Percentiles rank a stretch among this genome's conserved stretches.
Evolutionary conservation across 352 stramenopile genomes (phyloP).

Genomic region (Phytopythium aichiense): DNA sequence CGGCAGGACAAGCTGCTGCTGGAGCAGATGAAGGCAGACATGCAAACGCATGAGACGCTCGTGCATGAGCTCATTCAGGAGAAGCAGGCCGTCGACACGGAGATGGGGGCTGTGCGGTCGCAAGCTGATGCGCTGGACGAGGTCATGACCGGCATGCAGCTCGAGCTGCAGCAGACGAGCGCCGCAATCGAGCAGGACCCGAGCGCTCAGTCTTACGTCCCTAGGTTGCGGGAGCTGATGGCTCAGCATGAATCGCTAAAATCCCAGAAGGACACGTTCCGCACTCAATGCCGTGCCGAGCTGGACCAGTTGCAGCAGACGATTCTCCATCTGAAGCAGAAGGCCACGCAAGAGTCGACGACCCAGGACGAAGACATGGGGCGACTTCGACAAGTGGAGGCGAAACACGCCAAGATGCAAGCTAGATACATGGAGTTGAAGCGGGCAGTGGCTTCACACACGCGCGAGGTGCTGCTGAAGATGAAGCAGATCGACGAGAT

Average conservation of each 20-base stretch:
- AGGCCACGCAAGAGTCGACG: conserved; percentile 23
- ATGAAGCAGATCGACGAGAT: conserved; percentile 83
- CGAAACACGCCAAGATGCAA: conserved; percentile 62
- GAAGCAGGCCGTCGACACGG: conserved; percentile 33
- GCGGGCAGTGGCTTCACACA: conserved; percentile 49
- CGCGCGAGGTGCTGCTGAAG: conserved; percentile 44
- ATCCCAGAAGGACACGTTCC: conserved; percentile 41
- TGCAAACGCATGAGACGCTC: conserved; percentile 29
- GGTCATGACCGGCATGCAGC: conserved; percentile 29
- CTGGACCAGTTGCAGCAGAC: conserved; percentile 29
- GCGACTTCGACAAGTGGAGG: conserved; percentile 51
- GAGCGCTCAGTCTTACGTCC: conserved; percentile 19
- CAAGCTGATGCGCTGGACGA: conserved; percentile 24
- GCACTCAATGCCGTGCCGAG: conserved; percentile 37
- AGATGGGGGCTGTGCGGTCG: conserved; percentile 20
- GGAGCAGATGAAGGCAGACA: conserved; percentile 15
- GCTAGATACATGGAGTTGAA: conserved; percentile 70
- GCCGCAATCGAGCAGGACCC: conserved; percentile 25
- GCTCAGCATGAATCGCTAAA: conserved; percentile 54
- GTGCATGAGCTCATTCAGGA: conserved; percentile 42
- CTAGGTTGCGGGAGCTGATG: conserved; percentile 32
- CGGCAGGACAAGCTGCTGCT: conserved; percentile 11
- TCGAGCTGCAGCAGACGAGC: conserved; percentile 34
- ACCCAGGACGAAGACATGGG: conserved; percentile 44
- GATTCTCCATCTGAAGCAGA: conserved; percentile 38